Evolutionary conservation across 2,329 filamentous ascomycete genomes (phyloP), one percentile per base, ranked within the genome.

Genomic region (Atkinsonella texensis): DNA sequence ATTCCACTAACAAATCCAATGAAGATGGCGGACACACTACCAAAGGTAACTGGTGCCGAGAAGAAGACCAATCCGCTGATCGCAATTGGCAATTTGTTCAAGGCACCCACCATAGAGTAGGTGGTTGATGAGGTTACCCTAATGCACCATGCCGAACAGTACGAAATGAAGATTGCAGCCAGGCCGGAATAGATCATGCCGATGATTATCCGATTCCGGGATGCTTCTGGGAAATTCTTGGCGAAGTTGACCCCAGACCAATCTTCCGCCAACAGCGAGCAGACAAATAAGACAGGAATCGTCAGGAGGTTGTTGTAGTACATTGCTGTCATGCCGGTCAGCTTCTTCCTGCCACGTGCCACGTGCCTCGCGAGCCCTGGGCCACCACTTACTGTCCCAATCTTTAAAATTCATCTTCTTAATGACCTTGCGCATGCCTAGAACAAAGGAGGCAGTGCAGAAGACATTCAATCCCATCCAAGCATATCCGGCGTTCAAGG

Each of bases 401-500:
- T 97, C 93, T 79, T 95, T 96, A 74, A 98, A 97, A 77, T 95
- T 96, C 75, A 95, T 96, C 72, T 94, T 82, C 84, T 97, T 97
- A 69, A 98, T 97, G 58, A 94, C 85, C 78, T 97, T 97, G 67
- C 93, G 85, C 91, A 96, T 97, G 59, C 86, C 81, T 57, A 98
- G 73, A 46, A 97, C 76, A 62, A 95, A 97, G 20, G 87, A 81
- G 1, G 93, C 89, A 31, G 87, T 91, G 76, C 89, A 96, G 67
- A 97, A 81, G 63, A 95, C 95, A 70, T 98, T 98, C 71, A 95
- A 74, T 61, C 89, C 77, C 90, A 98, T 97, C 93, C 93, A 98
- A 55, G 94, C 81, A 66, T 98, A 98, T 44, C 93, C 93, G 31
- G 90, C 80, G 62, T 97, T 96, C 59, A 98, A 74, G 1, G 90